These are phyloP conservation scores for Russula vinacea DNA, from an alignment of 768 basidiomycete species.

Conservation along the genomic window DNA sequence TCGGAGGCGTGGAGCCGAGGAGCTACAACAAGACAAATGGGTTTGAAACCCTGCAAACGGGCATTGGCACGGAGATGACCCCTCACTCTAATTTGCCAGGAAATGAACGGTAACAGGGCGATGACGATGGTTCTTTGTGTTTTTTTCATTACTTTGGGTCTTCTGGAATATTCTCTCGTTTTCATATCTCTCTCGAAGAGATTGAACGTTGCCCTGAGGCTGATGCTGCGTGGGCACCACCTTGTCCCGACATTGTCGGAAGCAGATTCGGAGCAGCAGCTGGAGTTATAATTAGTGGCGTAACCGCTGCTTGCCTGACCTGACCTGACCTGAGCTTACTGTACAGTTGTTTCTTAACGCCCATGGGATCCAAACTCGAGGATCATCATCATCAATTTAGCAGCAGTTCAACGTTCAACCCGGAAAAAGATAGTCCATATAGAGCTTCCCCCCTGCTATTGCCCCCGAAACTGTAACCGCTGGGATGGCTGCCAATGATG, in stretches of 20 bases:
- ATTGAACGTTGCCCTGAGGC: neutral
- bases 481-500: neutral
- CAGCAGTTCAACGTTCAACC: neutral
- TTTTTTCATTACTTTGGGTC: neutral
- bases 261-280: neutral
- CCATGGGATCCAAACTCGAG: neutral
- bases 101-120: constrained; percentile 6
- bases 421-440: no score
- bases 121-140: constrained; percentile 7
- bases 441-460: no score
- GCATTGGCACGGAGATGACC: constrained; percentile 22
- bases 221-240: neutral
- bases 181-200: neutral
- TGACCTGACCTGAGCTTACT: no score
- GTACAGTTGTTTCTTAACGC: no score
- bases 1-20: neutral
- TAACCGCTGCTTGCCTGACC: neutral
- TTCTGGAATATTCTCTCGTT: constrained; percentile 10
- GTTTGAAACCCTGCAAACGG: neutral
- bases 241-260: constrained; percentile 12
- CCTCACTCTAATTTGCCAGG: neutral
- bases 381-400: neutral
- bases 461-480: constrained; percentile 1
- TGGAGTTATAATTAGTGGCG: neutral
- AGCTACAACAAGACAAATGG: neutral